These are phyloP conservation scores for Curvularia lunata DNA, from an alignment of 2,329 filamentous ascomycete species.

Conservation along the genomic window DNA sequence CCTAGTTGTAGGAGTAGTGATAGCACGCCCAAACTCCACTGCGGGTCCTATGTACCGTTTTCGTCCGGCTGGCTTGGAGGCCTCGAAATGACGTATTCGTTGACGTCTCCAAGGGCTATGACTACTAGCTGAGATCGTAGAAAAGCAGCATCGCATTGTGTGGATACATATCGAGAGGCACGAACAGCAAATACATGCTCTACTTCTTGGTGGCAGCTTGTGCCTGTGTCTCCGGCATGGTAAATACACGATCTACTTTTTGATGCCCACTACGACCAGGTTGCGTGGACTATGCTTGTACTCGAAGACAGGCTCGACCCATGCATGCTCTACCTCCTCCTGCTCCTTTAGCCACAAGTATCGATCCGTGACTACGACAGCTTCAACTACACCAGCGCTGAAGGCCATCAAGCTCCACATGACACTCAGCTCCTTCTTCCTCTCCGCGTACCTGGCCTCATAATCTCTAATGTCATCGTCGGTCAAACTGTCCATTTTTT, in stretches of 20 bases:
- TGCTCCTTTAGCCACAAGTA: conserved; percentile 89
- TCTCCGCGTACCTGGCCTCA: conserved; percentile 65
- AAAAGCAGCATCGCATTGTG: background rate
- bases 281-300: conserved; percentile 87
- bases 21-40: conserved; percentile 1
- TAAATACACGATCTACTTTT: conserved; percentile 55
- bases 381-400: conserved; percentile 86
- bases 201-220: background rate
- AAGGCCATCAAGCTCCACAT: conserved; percentile 98
- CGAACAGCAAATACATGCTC: background rate
- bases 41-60: conserved; percentile 6
- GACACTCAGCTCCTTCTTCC: conserved; percentile 81
- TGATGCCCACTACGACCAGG: conserved; percentile 89
- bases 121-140: background rate
- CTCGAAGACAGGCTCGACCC: conserved; percentile 94
- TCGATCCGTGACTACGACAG: conserved; percentile 85
- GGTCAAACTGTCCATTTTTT: conserved; percentile 71
- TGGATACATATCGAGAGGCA: background rate
- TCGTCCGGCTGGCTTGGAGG: conserved; percentile 6
- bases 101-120: background rate
- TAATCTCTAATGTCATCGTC: conserved; percentile 79
- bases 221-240: background rate
- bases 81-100: conserved; percentile 3
- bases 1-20: too few species aligned
- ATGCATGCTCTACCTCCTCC: conserved; percentile 70